Evolutionary conservation across 2,329 filamentous ascomycete species (phyloP).

Genomic region (Nemania diffusa): DNA sequence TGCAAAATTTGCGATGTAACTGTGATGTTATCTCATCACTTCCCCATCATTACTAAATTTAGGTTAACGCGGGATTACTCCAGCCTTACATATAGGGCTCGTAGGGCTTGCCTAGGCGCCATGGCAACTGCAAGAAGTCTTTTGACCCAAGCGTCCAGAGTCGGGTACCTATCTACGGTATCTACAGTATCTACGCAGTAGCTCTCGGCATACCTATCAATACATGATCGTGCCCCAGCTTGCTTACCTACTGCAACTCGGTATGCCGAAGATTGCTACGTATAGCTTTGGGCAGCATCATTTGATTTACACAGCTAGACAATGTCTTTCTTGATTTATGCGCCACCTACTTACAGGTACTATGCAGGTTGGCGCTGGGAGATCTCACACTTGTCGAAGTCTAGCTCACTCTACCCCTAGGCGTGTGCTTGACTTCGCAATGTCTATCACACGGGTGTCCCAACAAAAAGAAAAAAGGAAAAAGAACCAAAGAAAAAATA

Average conservation of each 20-base stretch:
- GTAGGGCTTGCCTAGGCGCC: slow-evolving; percentile 22
- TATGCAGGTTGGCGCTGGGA: slow-evolving; percentile 1
- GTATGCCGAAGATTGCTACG: background rate
- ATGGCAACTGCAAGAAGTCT: background rate
- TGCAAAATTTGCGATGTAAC: slow-evolving; percentile 28
- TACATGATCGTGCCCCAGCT: background rate
- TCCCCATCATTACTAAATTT: slow-evolving; percentile 20
- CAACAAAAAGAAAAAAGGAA: background rate
- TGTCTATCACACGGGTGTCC: background rate
- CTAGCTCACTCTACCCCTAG: background rate
- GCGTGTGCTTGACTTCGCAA: background rate
- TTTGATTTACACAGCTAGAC: background rate
- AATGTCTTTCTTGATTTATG: background rate
- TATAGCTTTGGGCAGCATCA: background rate
- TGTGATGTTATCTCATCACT: slow-evolving; percentile 19
- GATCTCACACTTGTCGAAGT: slow-evolving; percentile 11
- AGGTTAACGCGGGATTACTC: slow-evolving; percentile 22
- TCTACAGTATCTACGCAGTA: too few species aligned
- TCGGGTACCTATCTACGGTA: background rate
- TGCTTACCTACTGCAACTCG: background rate
- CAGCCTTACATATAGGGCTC: slow-evolving; percentile 34
- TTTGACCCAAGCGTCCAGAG: background rate
- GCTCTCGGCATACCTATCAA: background rate
- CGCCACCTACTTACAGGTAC: background rate
- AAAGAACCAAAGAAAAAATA: slow-evolving; percentile 6